These are phyloP conservation scores for Epichloe sibirici DNA, from an alignment of 2,329 filamentous ascomycete species.

Conservation along the genomic window DNA sequence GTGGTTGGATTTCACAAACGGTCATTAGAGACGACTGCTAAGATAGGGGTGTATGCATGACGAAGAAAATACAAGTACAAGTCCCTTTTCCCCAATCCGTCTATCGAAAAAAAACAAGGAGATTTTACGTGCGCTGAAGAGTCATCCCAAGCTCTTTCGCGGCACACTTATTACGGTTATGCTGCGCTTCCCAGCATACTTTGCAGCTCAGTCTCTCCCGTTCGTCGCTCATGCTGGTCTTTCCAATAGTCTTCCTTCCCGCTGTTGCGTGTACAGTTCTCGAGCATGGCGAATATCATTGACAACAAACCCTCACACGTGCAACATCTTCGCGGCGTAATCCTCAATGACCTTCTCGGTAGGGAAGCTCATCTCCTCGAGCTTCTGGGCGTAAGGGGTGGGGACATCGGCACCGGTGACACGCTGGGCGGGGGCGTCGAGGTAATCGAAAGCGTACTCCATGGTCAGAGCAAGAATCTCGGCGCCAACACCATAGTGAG, in stretches of 20 bases:
- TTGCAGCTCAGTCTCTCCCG: background rate
- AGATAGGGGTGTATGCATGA: constrained; percentile 24
- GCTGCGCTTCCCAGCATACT: constrained; percentile 4
- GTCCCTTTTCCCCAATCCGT: constrained; percentile 22
- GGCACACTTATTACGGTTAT: constrained; percentile 4
- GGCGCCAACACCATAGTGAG: constrained; percentile 80
- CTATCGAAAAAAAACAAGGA: constrained; percentile 20
- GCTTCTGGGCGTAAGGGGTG: constrained; percentile 83
- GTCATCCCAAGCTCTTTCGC: constrained; percentile 10
- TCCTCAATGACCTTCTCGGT: constrained; percentile 77
- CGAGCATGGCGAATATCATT: background rate
- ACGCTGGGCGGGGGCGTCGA: constrained; percentile 84
- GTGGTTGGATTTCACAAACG: background rate
- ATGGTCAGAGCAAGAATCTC: constrained; percentile 91
- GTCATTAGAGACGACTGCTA: constrained; percentile 18
- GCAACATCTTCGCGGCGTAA: constrained; percentile 81
- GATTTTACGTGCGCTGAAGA: constrained; percentile 9
- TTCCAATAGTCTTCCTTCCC: background rate
- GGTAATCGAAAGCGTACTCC: constrained; percentile 98
- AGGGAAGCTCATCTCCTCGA: constrained; percentile 94
- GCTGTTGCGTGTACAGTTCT: background rate
- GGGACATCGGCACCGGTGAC: constrained; percentile 96
- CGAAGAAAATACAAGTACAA: constrained; percentile 31
- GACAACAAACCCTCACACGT: constrained; percentile 41
- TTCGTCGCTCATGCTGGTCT: background rate